These are phyloP conservation scores for Centrapalus pauciflorus DNA, from an alignment of 129 eudicot genomes.

Conservation along the genomic window DNA sequence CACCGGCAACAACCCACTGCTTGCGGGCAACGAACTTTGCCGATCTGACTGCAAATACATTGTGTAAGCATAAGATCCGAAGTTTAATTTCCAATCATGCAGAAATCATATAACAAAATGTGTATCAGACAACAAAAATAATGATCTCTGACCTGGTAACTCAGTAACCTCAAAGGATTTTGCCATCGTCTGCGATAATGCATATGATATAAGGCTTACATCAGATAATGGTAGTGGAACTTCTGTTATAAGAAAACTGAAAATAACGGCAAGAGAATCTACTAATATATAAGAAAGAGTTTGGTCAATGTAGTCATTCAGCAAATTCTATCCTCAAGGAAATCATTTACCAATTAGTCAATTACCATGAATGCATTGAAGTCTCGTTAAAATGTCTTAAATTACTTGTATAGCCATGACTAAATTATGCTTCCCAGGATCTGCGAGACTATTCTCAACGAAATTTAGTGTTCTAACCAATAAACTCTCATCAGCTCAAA, in stretches of 20 bases:
- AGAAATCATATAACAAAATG: not conserved
- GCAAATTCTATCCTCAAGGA: not conserved
- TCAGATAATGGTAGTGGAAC: conserved; percentile 4
- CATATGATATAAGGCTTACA: conserved; percentile 10
- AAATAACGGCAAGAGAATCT: not conserved
- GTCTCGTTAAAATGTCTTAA: not conserved
- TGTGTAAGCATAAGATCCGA: not conserved
- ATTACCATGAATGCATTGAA: not conserved
- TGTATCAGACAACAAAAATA: not conserved
- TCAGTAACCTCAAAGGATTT: conserved; percentile 95
- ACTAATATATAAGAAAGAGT: not conserved
- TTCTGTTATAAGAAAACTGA: conserved; percentile 4
- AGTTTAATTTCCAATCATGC: not conserved
- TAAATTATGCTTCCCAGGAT: conserved; percentile 4
- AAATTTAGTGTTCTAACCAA: not conserved
- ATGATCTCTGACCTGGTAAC: conserved; percentile 64
- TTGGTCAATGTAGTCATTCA: not conserved
- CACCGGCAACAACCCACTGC: conserved; percentile 99
- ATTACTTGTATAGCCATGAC: not conserved
- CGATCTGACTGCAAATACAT: conserved; percentile 68
- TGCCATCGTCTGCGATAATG: conserved; percentile 68
- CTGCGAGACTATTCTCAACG: not conserved
- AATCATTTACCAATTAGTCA: not conserved
- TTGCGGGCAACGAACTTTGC: conserved; percentile 92
- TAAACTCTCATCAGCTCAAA: not conserved